Evolutionary conservation across 2,329 filamentous ascomycete species (phyloP).

Genomic region (Clonostachys rosea): DNA sequence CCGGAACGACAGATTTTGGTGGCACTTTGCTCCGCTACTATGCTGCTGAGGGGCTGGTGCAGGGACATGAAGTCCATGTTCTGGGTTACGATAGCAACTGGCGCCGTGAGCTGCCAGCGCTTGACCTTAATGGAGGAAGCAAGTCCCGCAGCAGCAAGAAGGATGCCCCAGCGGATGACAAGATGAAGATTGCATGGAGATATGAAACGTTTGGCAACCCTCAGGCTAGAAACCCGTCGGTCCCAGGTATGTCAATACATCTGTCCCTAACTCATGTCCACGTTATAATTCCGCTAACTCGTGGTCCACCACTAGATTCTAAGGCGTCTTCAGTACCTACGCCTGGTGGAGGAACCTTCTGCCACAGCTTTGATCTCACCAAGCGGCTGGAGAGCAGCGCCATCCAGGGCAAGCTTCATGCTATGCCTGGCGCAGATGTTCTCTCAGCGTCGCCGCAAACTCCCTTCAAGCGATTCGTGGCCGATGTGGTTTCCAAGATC

Average conservation of each 20-base stretch:
- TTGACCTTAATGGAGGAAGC: slow-evolving; percentile 35
- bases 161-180: slow-evolving; percentile 49
- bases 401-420: slow-evolving; percentile 43
- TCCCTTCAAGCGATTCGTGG: slow-evolving; percentile 58
- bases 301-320: background rate
- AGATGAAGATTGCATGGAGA: slow-evolving; percentile 99
- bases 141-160: slow-evolving; percentile 31
- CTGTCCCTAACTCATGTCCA: background rate
- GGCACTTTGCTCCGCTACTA: slow-evolving; percentile 82
- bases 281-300: background rate
- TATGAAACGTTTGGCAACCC: slow-evolving; percentile 78
- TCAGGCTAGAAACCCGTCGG: slow-evolving; percentile 59
- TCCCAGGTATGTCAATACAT: slow-evolving; percentile 52
- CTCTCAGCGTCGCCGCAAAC: slow-evolving; percentile 12
- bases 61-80: slow-evolving; percentile 85
- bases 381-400: slow-evolving; percentile 52
- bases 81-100: slow-evolving; percentile 76
- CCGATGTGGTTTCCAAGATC: slow-evolving; percentile 50
- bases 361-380: slow-evolving; percentile 68
- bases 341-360: slow-evolving; percentile 41
- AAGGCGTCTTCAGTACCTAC: background rate
- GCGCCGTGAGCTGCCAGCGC: slow-evolving; percentile 77
- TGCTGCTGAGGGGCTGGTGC: slow-evolving; percentile 86
- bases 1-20: slow-evolving; percentile 90
- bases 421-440: slow-evolving; percentile 40